Base-by-base conservation (phyloP, 2,329 filamentous ascomycete genomes). In the Chrysoporthe puriensis region DNA sequence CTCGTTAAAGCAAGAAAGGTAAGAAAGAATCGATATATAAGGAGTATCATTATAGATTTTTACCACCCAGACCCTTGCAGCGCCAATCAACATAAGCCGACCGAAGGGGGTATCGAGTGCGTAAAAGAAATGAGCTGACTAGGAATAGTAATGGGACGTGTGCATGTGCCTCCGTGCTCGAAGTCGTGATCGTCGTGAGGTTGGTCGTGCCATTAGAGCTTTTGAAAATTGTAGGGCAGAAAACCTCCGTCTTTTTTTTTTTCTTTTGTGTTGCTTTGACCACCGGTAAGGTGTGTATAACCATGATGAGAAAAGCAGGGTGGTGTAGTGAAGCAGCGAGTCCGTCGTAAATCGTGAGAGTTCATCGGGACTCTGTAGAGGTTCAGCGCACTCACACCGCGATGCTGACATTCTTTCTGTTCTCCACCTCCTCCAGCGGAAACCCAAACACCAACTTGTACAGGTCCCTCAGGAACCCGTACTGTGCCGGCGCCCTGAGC, bases 391-490 rank as follows among this genome's bases (percentile, higher is more conserved):
- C 32, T 72, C 75, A 88, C 21, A 90, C 82, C 21, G 80, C 79
- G 68, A 92, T 90, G 69, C 85, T 88, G 60, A 90, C 82, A 66
- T 85, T 87, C 74, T 91, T 91, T 71, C 90, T 84, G 64, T 84
- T 81, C 59, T 91, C 88, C 0, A 88, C 90, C 73, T 97, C 94
- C 66, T 97, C 93, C 18, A 93, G 80, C 60, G 90, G 87, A 74
- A 95, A 95, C 3, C 93, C 91, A 77, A 96, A 97, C 2, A 97
- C 93, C 52, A 95, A 84, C 64, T 88, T 86, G 80, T 92, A 97
- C 16, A 97, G 82, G 73, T 97, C 94, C 62, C 88, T 85, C 70
- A 97, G 81, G 84, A 95, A 97, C 9, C 83, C 83, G 77, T 96
- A 96, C 73, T 94, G 88, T 14, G 40, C 58, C 66, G 88, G 85